A percentile compares a stretch with the other conserved stretches of the same genome.
Evolutionary conservation across 768 basidiomycete species (phyloP).

Genomic region (Phaffia tasmanica): DNA sequence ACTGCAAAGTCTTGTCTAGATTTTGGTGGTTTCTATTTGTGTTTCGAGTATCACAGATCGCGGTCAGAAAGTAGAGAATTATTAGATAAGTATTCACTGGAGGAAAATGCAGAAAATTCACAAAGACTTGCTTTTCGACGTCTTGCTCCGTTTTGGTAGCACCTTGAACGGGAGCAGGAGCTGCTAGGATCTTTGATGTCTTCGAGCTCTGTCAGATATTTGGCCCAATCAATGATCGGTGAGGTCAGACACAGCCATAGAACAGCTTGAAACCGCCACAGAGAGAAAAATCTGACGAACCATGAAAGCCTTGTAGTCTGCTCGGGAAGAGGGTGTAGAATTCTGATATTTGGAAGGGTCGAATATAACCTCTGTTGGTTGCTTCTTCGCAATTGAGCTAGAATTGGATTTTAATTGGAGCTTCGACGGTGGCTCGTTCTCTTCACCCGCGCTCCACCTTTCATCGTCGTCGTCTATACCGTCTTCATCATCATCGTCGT

Average conservation of each 20-base stretch:
- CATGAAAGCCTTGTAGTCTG: slow-evolving; percentile 38
- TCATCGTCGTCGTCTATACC: slow-evolving; percentile 14
- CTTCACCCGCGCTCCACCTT: neutral
- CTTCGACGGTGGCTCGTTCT: slow-evolving; percentile 25
- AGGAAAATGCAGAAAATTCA: neutral
- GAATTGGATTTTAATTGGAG: slow-evolving; percentile 30
- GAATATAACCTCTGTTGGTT: slow-evolving; percentile 34
- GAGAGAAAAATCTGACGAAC: slow-evolving; percentile 27
- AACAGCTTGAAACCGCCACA: neutral
- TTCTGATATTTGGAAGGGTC: slow-evolving; percentile 23
- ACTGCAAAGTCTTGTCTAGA: slow-evolving; percentile 37
- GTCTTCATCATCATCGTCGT: neutral
- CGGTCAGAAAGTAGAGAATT: neutral
- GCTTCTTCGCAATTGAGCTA: neutral
- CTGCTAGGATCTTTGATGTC: slow-evolving; percentile 34
- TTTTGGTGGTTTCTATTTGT: neutral
- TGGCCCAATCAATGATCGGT: neutral
- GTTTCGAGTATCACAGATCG: neutral
- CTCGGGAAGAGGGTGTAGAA: slow-evolving; percentile 27
- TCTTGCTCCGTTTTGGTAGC: slow-evolving; percentile 26
- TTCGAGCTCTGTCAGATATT: slow-evolving; percentile 28
- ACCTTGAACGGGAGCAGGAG: slow-evolving; percentile 18
- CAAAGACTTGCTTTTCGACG: slow-evolving; percentile 25
- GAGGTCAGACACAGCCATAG: neutral
- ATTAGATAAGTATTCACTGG: too few species aligned